Base-by-base conservation (phyloP, 1,284 basidiomycete species). In the Afroboletus lepidellus region DNA sequence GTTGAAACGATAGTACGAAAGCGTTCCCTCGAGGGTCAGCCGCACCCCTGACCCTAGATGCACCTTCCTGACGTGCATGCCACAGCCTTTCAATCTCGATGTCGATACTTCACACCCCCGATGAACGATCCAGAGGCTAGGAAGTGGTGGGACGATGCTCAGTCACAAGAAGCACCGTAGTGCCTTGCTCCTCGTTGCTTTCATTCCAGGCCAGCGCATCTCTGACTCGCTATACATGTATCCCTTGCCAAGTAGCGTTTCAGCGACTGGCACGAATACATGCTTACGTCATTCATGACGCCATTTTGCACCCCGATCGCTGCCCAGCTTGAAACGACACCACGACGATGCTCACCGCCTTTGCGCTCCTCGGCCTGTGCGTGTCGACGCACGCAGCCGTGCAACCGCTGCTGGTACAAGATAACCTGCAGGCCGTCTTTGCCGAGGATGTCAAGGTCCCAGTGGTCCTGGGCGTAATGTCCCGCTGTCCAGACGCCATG, bases 1-100 rank as follows among this genome's bases (percentile, higher is more conserved):
- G 83, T 94, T 6, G 92, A 95, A 69, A 77, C 77, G 37, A 94
- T 95, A 57, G 80, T 94, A 45, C 77, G 87, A 53, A 82, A 83
- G 62, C 79, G 92, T 58, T 85, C 90, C 24, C 70, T 90, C 44
- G 87, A 93, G 62, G 92, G 92, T 89, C 63, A 60, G 81, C 65
- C 25, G 16, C 53, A 48, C 18, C 54, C 46, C 58, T 55, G 42
- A 46, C 46, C 48, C 48, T 60, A 44, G 13, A 27, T 29, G 32
- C 49, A 50, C 60, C 39, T 48, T 34, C 27, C 50, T 68, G 44
- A 63, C 56, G 45, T 53, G 52, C 52, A 54, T 51, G 30, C 16
- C n/a, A 61, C 54, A 94, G 92, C 88, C 30, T 94, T 95, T 71
- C 80, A 80, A 60, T 80, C 85, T 29, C 83, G 90, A 43, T 95